These are phyloP conservation scores for Pseudodiploospora longispora DNA, from an alignment of 2,329 filamentous ascomycete genomes.

Conservation along the genomic window DNA sequence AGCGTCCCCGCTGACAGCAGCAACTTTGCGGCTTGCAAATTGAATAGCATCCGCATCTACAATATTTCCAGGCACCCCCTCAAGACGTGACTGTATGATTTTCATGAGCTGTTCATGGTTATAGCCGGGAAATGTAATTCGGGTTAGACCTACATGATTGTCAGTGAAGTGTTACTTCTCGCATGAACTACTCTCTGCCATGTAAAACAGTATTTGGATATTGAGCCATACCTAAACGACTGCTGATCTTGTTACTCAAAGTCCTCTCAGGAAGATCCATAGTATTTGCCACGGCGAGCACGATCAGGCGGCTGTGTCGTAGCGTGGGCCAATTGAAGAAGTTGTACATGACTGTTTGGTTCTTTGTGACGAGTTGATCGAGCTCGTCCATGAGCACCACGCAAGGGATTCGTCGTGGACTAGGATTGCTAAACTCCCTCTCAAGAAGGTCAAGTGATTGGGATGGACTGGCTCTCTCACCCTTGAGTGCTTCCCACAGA, in stretches of 20 bases:
- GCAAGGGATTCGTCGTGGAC: constrained; percentile 82
- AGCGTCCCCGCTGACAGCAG: constrained; percentile 90
- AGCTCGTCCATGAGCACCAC: constrained; percentile 98
- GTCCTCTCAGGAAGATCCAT: constrained; percentile 98
- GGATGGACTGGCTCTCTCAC: constrained; percentile 82
- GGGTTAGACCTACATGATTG: constrained; percentile 54
- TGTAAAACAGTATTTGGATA: neutral
- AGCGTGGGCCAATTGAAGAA: constrained; percentile 99
- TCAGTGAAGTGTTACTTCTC: neutral
- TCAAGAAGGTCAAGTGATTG: constrained; percentile 89
- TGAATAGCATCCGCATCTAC: constrained; percentile 91
- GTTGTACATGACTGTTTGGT: constrained; percentile 99
- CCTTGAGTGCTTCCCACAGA: constrained; percentile 92
- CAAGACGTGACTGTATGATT: constrained; percentile 90
- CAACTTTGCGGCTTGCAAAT: constrained; percentile 93
- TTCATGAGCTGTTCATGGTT: constrained; percentile 95
- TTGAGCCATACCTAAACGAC: constrained; percentile 53
- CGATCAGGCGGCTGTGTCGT: constrained; percentile 84
- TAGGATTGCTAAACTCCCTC: constrained; percentile 85
- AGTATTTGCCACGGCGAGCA: constrained; percentile 94
- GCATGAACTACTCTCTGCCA: neutral
- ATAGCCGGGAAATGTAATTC: constrained; percentile 96
- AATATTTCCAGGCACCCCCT: constrained; percentile 79
- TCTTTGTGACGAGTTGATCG: constrained; percentile 94
- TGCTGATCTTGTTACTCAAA: constrained; percentile 96